phyloP scores from a whole-genome alignment of 805 yeast species.

The Millerozyma acaciae region DNA sequence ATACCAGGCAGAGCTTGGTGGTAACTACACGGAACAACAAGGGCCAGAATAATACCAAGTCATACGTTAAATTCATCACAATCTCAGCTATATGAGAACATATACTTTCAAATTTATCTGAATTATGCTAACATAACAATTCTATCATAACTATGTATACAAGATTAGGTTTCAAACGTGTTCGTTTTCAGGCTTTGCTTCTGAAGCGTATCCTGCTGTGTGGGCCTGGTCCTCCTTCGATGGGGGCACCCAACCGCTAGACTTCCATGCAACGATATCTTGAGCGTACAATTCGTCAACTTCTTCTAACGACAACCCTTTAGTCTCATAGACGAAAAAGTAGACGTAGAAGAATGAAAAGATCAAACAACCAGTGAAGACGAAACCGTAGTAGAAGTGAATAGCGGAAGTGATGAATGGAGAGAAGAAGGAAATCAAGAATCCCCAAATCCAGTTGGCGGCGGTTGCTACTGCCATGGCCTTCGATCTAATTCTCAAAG shows the following conservation, averaged over 20 bases:
- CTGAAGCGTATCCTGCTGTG: slow-evolving; percentile 34
- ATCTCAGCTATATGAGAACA: too few relatives aligned
- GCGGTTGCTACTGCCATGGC: slow-evolving; percentile 64
- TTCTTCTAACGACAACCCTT: slow-evolving; percentile 78
- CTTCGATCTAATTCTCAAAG: slow-evolving; percentile 58
- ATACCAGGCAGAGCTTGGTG: too few relatives aligned
- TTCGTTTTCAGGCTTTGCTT: slow-evolving; percentile 27
- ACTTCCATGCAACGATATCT: slow-evolving; percentile 33
- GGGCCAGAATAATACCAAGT: too few relatives aligned
- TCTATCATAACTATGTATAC: neutral
- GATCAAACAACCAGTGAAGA: slow-evolving; percentile 59
- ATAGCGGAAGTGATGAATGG: slow-evolving; percentile 60
- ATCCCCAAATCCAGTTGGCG: slow-evolving; percentile 61
- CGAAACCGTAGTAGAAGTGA: slow-evolving; percentile 64
- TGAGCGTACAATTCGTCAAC: slow-evolving; percentile 64
- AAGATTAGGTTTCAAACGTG: slow-evolving; percentile 13
- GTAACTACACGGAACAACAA: too few relatives aligned
- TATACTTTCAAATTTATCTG: neutral
- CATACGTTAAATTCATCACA: neutral
- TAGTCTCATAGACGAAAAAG: slow-evolving; percentile 73
- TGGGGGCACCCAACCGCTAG: slow-evolving; percentile 52
- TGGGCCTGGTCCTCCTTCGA: slow-evolving; percentile 31
- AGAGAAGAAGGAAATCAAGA: slow-evolving; percentile 60
- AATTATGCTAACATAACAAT: neutral
- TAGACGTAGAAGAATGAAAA: slow-evolving; percentile 64